Evolutionary conservation across 768 basidiomycete species (phyloP).

Genomic region (Trametes cubensis): DNA sequence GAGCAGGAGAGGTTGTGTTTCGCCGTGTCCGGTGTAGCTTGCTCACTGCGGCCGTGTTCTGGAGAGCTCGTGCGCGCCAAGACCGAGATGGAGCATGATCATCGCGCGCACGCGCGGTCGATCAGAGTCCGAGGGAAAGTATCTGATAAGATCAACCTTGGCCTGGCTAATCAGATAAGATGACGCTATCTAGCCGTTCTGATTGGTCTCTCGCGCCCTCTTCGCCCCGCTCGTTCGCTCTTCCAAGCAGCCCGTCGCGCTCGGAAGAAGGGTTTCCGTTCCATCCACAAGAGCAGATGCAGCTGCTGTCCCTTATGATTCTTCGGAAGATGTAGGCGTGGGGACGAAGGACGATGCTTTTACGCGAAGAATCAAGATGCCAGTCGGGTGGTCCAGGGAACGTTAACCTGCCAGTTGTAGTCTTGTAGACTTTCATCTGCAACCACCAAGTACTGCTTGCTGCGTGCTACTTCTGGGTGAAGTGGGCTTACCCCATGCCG

Average conservation of each 20-base stretch:
- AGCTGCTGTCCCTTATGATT: not conserved
- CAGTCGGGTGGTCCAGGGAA: not conserved
- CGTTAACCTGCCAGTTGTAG: too few species aligned
- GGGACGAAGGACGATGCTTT: not conserved
- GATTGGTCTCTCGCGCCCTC: slow-evolving; percentile 3
- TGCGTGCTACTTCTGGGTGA: too few species aligned
- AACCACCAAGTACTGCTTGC: too few species aligned
- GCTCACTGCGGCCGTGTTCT: too few species aligned
- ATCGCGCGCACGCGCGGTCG: not conserved
- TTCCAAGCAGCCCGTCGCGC: too few species aligned
- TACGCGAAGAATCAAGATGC: not conserved
- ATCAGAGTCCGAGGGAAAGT: not conserved
- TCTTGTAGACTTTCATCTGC: not conserved
- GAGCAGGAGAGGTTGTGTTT: not conserved
- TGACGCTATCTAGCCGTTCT: slow-evolving; percentile 9
- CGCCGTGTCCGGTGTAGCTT: too few species aligned
- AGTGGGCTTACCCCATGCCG: slow-evolving; percentile 8
- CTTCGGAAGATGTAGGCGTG: not conserved
- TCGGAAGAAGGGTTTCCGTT: too few species aligned
- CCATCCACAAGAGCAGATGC: too few species aligned
- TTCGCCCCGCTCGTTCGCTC: too few species aligned
- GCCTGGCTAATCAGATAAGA: slow-evolving; percentile 19
- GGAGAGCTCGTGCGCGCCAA: not conserved
- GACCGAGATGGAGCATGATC: not conserved
- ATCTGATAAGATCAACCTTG: slow-evolving; percentile 17